Conservation (phyloP, 768 basidiomycete species). For the Lactarius sanguifluus region DNA sequence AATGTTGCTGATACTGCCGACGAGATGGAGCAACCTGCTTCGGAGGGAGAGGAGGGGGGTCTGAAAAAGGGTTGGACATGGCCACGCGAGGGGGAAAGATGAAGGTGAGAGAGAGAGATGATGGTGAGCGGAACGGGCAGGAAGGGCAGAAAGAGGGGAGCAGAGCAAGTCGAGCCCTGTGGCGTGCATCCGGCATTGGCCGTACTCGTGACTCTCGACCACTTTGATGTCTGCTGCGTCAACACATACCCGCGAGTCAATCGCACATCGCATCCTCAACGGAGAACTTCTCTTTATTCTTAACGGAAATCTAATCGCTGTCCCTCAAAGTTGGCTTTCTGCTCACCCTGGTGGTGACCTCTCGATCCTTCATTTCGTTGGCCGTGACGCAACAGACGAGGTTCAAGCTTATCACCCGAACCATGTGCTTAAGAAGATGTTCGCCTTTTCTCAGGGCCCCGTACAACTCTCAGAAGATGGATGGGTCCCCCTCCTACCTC, state of each 20-base stretch:
- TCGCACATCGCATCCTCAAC: slow-evolving; percentile 68
- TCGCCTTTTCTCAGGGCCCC: slow-evolving; percentile 65
- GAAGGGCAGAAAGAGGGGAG: not conserved
- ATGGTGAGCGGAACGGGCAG: not conserved
- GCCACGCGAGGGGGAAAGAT: slow-evolving; percentile 8
- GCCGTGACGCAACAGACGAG: slow-evolving; percentile 93
- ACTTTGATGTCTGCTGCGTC: not conserved
- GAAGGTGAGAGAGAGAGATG: not conserved
- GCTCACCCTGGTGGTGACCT: slow-evolving; percentile 89
- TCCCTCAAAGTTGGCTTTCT: slow-evolving; percentile 75
- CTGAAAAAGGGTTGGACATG: slow-evolving; percentile 22
- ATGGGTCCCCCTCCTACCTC: slow-evolving; percentile 84
- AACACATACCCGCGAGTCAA: slow-evolving; percentile 43
- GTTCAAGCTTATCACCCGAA: slow-evolving; percentile 87
- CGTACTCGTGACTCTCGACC: not conserved
- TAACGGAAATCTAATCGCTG: slow-evolving; percentile 57
- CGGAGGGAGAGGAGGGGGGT: slow-evolving; percentile 40
- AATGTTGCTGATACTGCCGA: slow-evolving; percentile 27
- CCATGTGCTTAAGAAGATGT: slow-evolving; percentile 53
- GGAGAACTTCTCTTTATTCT: slow-evolving; percentile 80
- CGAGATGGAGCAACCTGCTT: slow-evolving; percentile 33
- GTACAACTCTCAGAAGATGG: slow-evolving; percentile 52
- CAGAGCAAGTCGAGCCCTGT: not conserved
- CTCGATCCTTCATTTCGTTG: slow-evolving; percentile 91
- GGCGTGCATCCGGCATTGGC: not conserved